phyloP scores from a whole-genome alignment of 495 filamentous ascomycete genomes.

The Neurospora sublineolata region DNA sequence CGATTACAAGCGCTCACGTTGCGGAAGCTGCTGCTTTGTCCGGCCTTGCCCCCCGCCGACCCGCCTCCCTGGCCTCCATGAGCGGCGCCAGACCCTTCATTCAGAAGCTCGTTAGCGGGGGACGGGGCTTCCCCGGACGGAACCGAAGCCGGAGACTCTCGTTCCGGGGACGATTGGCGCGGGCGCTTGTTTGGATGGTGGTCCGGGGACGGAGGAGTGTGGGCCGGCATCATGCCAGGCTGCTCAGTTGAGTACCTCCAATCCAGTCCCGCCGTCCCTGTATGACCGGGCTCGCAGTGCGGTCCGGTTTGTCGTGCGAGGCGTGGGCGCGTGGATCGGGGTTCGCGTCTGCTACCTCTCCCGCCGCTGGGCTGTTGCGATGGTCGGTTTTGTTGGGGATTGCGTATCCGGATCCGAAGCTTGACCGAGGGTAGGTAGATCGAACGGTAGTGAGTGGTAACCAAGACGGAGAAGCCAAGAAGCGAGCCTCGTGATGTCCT shows the following conservation, averaged over 20 bases:
- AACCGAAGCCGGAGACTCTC: conserved; percentile 30
- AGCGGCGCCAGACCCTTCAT: conserved; percentile 14
- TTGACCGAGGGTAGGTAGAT: neutral
- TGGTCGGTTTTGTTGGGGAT: neutral
- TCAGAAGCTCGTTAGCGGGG: conserved; percentile 26
- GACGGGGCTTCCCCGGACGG: conserved; percentile 18
- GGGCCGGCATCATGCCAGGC: conserved; percentile 26
- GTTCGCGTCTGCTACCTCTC: neutral
- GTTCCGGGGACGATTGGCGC: conserved; percentile 38
- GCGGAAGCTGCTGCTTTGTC: conserved; percentile 55
- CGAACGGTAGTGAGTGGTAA: neutral
- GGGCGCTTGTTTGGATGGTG: conserved; percentile 38
- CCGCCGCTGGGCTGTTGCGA: neutral
- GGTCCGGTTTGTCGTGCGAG: neutral
- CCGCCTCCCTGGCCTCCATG: neutral
- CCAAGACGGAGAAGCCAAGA: neutral
- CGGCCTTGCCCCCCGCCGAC: conserved; percentile 23
- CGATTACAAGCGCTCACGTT: conserved; percentile 94
- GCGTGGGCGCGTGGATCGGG: neutral
- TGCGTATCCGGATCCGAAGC: neutral
- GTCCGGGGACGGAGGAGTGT: conserved; percentile 32
- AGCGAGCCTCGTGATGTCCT: neutral
- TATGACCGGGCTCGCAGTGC: neutral
- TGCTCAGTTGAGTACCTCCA: neutral
- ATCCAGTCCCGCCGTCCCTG: neutral